Conservation (phyloP, 495 filamentous ascomycete genomes). For the Trichoderma gamsii region DNA sequence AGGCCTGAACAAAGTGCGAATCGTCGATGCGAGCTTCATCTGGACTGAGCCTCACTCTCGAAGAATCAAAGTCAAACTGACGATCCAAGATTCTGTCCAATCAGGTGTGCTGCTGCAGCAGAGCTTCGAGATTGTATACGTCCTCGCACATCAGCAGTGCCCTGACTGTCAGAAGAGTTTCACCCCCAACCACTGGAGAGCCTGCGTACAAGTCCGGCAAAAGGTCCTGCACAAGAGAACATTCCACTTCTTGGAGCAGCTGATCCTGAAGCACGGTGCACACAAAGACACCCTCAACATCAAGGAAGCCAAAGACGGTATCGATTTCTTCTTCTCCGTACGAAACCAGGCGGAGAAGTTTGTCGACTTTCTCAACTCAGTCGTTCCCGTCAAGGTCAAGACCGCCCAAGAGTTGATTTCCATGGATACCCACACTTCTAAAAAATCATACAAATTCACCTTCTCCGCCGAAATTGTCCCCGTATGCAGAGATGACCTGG, state of each 20-base stretch:
- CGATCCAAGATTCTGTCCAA: conserved; percentile 65
- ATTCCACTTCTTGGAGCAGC: conserved; percentile 91
- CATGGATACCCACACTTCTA: conserved; percentile 82
- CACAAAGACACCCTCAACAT: conserved; percentile 95
- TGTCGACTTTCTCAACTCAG: conserved; percentile 79
- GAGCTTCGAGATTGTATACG: conserved; percentile 87
- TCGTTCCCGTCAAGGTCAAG: conserved; percentile 70
- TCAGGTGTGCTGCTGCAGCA: conserved; percentile 86
- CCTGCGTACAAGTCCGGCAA: conserved; percentile 87
- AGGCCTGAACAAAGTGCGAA: conserved; percentile 76
- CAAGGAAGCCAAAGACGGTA: conserved; percentile 85
- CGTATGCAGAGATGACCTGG: conserved; percentile 93
- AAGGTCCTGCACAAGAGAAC: conserved; percentile 97
- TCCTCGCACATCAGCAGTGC: conserved; percentile 84
- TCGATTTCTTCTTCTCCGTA: conserved; percentile 90
- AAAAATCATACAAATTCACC: conserved; percentile 86
- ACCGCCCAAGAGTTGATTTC: conserved; percentile 91
- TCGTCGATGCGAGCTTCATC: conserved; percentile 92
- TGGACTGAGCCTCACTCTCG: conserved; percentile 97
- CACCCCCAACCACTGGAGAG: conserved; percentile 81
- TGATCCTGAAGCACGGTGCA: conserved; percentile 88
- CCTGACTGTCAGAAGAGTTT: conserved; percentile 89
- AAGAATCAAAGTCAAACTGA: conserved; percentile 86
- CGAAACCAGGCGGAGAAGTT: conserved; percentile 91
- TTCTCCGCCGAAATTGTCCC: conserved; percentile 83